These are phyloP conservation scores for Lanmaoa pseudosensibilis DNA, from an alignment of 768 basidiomycete species.

Conservation along the genomic window DNA sequence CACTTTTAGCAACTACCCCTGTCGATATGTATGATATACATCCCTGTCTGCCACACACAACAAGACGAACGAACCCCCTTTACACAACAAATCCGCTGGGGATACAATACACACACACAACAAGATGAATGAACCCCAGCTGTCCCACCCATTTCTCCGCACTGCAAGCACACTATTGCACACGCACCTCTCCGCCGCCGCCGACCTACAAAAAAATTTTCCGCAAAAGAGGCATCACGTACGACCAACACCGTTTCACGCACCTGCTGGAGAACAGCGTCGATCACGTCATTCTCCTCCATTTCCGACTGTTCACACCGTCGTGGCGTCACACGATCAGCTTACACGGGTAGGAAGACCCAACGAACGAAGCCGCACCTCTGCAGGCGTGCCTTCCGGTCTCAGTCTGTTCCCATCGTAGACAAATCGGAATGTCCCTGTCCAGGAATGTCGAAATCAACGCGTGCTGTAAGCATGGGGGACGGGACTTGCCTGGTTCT, in stretches of 20 bases:
- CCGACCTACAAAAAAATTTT: conserved; percentile 19
- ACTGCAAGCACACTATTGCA: background rate
- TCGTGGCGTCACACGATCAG: background rate
- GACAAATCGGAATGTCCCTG: conserved; percentile 65
- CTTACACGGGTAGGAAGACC: background rate
- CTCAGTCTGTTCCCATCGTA: conserved; percentile 53
- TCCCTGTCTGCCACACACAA: too few relatives aligned
- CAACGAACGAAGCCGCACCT: conserved; percentile 37
- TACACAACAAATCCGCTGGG: too few relatives aligned
- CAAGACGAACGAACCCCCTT: too few relatives aligned
- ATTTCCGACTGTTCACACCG: conserved; percentile 42
- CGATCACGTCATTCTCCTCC: conserved; percentile 65
- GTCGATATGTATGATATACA: too few relatives aligned
- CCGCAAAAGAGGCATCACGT: background rate
- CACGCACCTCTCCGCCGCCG: conserved; percentile 5
- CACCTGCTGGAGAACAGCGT: conserved; percentile 59
- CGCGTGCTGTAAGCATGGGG: background rate
- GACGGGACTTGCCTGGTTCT: conserved; percentile 44
- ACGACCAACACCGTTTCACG: conserved; percentile 15
- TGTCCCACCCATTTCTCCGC: background rate
- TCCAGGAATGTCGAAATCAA: background rate
- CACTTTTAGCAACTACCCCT: background rate
- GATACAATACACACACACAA: background rate
- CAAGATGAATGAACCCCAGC: background rate
- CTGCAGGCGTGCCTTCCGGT: conserved; percentile 51